Base-by-base conservation (phyloP, 371 early-diverging fungal genomes). In the Mycotypha africana region DNA sequence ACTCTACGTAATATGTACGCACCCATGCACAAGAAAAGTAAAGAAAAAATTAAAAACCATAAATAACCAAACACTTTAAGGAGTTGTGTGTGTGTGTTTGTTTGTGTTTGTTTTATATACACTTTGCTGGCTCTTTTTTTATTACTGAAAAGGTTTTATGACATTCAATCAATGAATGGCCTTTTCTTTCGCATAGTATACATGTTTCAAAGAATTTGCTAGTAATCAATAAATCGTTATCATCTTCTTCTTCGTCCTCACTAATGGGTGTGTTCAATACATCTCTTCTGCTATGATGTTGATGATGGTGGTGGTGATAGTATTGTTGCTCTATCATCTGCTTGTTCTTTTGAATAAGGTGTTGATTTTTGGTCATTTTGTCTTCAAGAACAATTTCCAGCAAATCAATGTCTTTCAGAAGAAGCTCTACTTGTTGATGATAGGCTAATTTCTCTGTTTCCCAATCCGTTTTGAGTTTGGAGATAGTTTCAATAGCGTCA, bases 401-500 rank as follows among this genome's bases (percentile, higher is more conserved):
- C 16, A 45, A 38, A 21, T 31, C 19, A 22, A 58, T 48, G 21
- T 58, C 58, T 16, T 49, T 33, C 9, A 45, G 15, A 4, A 52
- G 22, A 5, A 43, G 7, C 20, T 48, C 25, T 0, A 58, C 15
- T 33, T 52, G 38, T 2, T 49, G 43, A 12, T 58, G 58, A 14
- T 47, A 45, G 28, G 17, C 42, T 22, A 17, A 16, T 4, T 34
- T 43, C 23, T 46, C 43, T 11, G 26, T 22, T 21, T 48, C 30
- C 1, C 15, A 28, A 5, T 26, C 16, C n/a, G n/a, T n/a, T 21
- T 30, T 11, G 16, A 51, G 15, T 12, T 20, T 33, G 9, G 37
- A 17, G 24, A 51, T 51, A 23, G 51, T 50, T 20, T 51, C 49
- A 33, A 60, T 49, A 0, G 60, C 55, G 19, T 60, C 60, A 15